Base-by-base conservation (phyloP, 169 alveolate species). In the Plasmodium coatneyi region DNA sequence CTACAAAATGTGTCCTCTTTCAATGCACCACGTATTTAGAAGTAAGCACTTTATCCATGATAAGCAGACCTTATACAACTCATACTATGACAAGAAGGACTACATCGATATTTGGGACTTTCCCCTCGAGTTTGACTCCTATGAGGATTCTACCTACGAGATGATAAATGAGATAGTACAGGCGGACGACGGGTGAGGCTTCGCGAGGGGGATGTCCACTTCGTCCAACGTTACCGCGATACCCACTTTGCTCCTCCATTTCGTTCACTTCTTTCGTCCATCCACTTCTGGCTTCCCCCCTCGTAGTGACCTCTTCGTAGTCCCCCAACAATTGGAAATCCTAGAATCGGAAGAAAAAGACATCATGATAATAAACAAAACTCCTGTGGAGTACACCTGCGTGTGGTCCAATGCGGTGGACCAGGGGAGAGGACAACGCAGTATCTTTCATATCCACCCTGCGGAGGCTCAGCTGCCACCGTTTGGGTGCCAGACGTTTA, bases 21-120 rank as follows among this genome's bases (percentile, higher is more conserved):
- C 93, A 9, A 87, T 87, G 46, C 86, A 87, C 70, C 93, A 87
- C 36, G 81, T 87, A 79, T 87, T 78, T 87, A 78, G 93, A 87
- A 78, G 71, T 87, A 87, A 87, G 36, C 80, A 80, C 34, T 66
- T 87, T 39, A 78, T 87, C 19, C 71, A 72, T 78, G 93, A 87
- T 79, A 87, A 87, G 81, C 32, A 87, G 22, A 66, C 22, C 60
- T 14, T 80, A 79, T 87, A 87, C 60, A 80, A 39, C 66, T 78
- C 93, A 2, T 87, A 87, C 71, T 87, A 87, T 56, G 83, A 87
- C 46, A 25, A 78, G 82, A 87, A 87, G 41, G 89, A 87, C 19
- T 87, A 87, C 52, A 87, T 87, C 12, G 93, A 87, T 43, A 87
- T 87, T 22, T 87, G 89, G 93, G 93, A 87, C 52, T 87, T 87